A percentile compares a stretch with the other conserved stretches of the same genome.
phyloP scores from a whole-genome alignment of 2,329 filamentous ascomycete genomes.

The Tolypocladium amazonense region DNA sequence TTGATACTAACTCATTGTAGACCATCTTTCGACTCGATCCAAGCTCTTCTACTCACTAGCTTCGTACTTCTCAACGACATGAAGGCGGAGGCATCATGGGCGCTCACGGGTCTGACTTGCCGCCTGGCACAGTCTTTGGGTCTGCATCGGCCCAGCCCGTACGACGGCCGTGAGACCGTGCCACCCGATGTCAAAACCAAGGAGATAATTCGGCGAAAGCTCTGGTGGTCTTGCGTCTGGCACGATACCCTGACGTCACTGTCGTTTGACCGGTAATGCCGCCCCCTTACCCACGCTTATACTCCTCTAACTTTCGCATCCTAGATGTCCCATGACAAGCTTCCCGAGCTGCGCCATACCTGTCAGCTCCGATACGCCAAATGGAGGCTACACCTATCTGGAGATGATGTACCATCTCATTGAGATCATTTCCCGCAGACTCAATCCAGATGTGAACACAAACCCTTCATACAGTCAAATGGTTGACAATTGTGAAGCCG shows the following conservation, averaged over 20 bases:
- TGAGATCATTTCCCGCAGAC: slow-evolving; percentile 45
- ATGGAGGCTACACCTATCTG: slow-evolving; percentile 45
- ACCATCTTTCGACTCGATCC: slow-evolving; percentile 55
- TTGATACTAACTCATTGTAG: slow-evolving; percentile 18
- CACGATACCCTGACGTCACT: slow-evolving; percentile 56
- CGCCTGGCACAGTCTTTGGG: slow-evolving; percentile 56
- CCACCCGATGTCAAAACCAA: slow-evolving; percentile 36
- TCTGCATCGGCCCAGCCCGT: slow-evolving; percentile 38
- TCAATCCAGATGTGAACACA: slow-evolving; percentile 43
- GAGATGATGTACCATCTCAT: slow-evolving; percentile 57
- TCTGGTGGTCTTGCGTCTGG: slow-evolving; percentile 59
- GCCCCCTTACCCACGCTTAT: background rate
- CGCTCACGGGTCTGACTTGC: slow-evolving; percentile 51
- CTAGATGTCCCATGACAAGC: slow-evolving; percentile 53
- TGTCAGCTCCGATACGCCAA: slow-evolving; percentile 26
- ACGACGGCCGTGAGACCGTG: slow-evolving; percentile 33
- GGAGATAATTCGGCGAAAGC: slow-evolving; percentile 42
- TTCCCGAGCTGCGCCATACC: slow-evolving; percentile 46
- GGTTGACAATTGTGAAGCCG: slow-evolving; percentile 43
- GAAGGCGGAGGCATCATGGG: slow-evolving; percentile 60
- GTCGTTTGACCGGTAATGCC: slow-evolving; percentile 49
- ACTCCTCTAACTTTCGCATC: background rate
- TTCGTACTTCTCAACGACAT: slow-evolving; percentile 58
- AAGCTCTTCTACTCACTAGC: slow-evolving; percentile 50
- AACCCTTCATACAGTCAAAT: slow-evolving; percentile 43